Conservation (phyloP, 2,329 filamentous ascomycete genomes). For the Hymenoscyphus fraxineus region DNA sequence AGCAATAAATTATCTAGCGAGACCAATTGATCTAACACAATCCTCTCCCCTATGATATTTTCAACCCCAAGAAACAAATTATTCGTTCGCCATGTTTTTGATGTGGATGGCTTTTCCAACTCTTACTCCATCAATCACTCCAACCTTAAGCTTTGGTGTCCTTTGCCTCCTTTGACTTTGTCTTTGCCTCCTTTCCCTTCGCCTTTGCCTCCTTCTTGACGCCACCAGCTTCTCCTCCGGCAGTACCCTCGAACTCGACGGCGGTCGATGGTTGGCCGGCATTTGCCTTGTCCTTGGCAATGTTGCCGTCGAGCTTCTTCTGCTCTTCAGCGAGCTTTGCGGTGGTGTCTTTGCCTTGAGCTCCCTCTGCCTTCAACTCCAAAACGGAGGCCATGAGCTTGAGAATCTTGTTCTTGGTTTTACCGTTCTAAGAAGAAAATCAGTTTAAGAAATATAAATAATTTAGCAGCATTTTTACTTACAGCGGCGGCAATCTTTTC, state of each 20-base stretch:
- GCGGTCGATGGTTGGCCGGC: conserved; percentile 32
- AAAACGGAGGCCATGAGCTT: conserved; percentile 52
- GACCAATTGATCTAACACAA: conserved; percentile 1
- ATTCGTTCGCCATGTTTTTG: neutral
- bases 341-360: conserved; percentile 43
- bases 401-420: conserved; percentile 59
- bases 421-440: conserved; percentile 28
- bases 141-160: neutral
- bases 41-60: neutral
- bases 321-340: conserved; percentile 45
- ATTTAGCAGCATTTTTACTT: neutral
- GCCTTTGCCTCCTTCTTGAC: neutral
- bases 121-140: neutral
- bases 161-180: neutral
- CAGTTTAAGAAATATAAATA: neutral
- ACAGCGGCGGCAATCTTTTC: conserved; percentile 40
- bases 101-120: neutral
- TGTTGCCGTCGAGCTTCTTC: conserved; percentile 52
- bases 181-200: too few relatives aligned
- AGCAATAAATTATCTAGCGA: neutral
- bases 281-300: conserved; percentile 38
- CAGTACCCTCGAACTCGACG: conserved; percentile 16
- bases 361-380: conserved; percentile 47
- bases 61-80: neutral
- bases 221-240: neutral